Percentiles rank a stretch among this genome's conserved stretches.
These are phyloP conservation scores for Pleurotus sapidus DNA, from an alignment of 768 basidiomycete genomes.

Conservation along the genomic window DNA sequence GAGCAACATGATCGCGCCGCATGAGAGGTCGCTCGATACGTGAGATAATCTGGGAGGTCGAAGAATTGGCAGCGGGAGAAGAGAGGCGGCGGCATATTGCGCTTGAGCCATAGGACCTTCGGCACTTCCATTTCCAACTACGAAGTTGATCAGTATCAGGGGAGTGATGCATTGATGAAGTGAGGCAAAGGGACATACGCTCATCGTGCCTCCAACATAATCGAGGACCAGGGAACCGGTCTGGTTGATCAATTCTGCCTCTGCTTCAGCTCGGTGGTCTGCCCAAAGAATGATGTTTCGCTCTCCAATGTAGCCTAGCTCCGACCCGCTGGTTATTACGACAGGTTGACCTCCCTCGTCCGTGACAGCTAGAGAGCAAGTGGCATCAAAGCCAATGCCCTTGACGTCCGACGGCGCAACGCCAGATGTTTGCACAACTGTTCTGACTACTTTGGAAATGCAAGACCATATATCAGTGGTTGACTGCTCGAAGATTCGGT, in stretches of 20 bases:
- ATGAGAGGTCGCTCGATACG: conserved; percentile 83
- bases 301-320: conserved; percentile 63
- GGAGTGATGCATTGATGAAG: no score
- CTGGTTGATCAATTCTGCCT: conserved; percentile 86
- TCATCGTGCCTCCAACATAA: conserved; percentile 96
- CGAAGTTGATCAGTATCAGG: neutral
- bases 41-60: conserved; percentile 94
- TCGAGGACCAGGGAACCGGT: conserved; percentile 84
- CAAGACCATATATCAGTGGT: conserved; percentile 83
- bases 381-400: conserved; percentile 94
- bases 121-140: conserved; percentile 99
- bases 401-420: conserved; percentile 63
- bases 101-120: conserved; percentile 96
- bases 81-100: conserved; percentile 63
- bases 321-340: conserved; percentile 64
- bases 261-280: conserved; percentile 90
- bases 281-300: conserved; percentile 95
- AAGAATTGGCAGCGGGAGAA: conserved; percentile 83
- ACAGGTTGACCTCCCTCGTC: conserved; percentile 74
- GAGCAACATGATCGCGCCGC: conserved; percentile 86
- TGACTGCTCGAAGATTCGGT: conserved; percentile 96
- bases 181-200: conserved; percentile 44
- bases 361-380: conserved; percentile 90
- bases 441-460: conserved; percentile 59
- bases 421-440: conserved; percentile 56